A percentile compares a stretch with the other conserved stretches of the same genome.
Evolutionary conservation across 352 stramenopile genomes (phyloP).

Genomic region (Globisporangium alternatum): DNA sequence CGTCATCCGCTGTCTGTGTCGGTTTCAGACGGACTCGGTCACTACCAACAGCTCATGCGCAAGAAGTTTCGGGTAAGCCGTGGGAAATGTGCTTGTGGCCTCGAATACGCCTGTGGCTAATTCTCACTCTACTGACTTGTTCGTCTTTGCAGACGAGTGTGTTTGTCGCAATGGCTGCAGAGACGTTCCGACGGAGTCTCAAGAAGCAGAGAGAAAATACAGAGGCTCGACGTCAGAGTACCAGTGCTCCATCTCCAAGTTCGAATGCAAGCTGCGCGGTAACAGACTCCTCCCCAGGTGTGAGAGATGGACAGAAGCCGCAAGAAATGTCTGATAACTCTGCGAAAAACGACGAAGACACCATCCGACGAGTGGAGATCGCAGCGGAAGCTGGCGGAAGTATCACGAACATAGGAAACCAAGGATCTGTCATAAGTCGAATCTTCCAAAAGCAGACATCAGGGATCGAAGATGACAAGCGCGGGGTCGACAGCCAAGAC

Average conservation of each 20-base stretch:
- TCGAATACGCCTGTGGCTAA: not conserved
- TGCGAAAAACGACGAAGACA: not conserved
- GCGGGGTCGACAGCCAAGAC: not conserved
- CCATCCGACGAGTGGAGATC: not conserved
- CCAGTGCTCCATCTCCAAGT: not conserved
- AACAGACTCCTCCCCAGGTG: not conserved
- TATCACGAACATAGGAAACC: not conserved
- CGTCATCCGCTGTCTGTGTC: slow-evolving; percentile 47
- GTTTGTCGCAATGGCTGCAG: slow-evolving; percentile 50
- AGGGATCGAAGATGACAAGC: not conserved
- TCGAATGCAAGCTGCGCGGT: not conserved
- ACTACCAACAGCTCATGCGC: slow-evolving; percentile 60
- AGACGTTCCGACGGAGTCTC: slow-evolving; percentile 48
- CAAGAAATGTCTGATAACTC: not conserved
- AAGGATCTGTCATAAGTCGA: slow-evolving; percentile 27
- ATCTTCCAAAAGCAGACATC: slow-evolving; percentile 21
- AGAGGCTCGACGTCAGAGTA: not conserved
- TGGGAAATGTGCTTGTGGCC: not conserved
- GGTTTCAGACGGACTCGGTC: slow-evolving; percentile 39
- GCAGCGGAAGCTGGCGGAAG: not conserved
- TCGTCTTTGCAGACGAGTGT: slow-evolving; percentile 41
- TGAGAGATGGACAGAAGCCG: not conserved
- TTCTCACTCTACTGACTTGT: not conserved
- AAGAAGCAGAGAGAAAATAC: slow-evolving; percentile 26
- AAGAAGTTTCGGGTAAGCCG: slow-evolving; percentile 57